Base-by-base conservation (phyloP, 1,139 yeast species). In the Blastobotrys serpentis region DNA sequence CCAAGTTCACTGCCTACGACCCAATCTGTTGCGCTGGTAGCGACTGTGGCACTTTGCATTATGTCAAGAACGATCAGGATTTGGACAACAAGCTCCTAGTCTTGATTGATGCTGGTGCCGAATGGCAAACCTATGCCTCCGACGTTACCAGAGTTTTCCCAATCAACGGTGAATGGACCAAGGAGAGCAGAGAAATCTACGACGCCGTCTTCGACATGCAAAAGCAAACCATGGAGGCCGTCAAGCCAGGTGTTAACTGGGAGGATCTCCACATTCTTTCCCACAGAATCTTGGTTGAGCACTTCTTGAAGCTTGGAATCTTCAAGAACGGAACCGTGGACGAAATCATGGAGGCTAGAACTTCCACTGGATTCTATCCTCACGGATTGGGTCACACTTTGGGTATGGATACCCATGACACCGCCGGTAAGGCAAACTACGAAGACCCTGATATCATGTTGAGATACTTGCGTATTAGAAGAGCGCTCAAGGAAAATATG, bases 131-230 rank as follows among this genome's bases (percentile, higher is more conserved):
- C 63, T 92, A 92, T 67, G 92, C 96, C 3, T 77, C 90, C 43
- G 98, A 92, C 64, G 96, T 92, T 44, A 92, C 98, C 16, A 78
- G 98, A 65, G 86, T 95, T 63, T 92, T 89, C 78, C 98, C 98
- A 18, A 81, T 89, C 52, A 77, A 75, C 55, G 98, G 98, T 6
- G 82, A 83, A 52, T 92, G 96, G 90, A 78, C 92, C 10, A 77
- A 77, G 55, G 98, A 92, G 63, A 94, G 90, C 57, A 77, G 86
- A 59, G 86, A 79, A 49, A 83, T 92, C 46, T 92, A 92, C 66
- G 80, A 79, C 39, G 72, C 85, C n/a, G 98, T 92, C 3, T 71
- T 75, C 54, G 82, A 82, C 52, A 90, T 92, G 96, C 98, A 92
- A 68, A 58, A 65, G 1, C 78, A 74, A 47, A 82, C 90, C 4